Base-by-base conservation (phyloP, 768 basidiomycete genomes). In the Lepiota venenata region DNA sequence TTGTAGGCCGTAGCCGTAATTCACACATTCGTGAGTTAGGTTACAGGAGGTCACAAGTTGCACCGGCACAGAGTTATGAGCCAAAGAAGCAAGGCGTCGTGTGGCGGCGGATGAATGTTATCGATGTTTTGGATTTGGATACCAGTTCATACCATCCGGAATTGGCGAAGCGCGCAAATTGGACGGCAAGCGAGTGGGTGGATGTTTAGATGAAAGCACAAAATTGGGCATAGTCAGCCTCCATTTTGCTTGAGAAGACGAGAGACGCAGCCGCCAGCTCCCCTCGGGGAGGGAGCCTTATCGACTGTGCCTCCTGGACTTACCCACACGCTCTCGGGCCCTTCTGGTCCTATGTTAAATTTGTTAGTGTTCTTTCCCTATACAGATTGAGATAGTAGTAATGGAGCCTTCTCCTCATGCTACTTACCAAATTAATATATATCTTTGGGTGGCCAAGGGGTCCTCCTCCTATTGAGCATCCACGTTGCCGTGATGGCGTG, bases 371-470 rank as follows among this genome's bases (percentile, higher is more conserved):
- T 18, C 29, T 35, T 41, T 48, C 21, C 29, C 16, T 36, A 25
- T 56, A 45, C 16, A 18, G 37, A 47, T 50, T 40, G 47, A 21
- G 36, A 37, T 9, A 44, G n/a, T 9, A 44, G n/a, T 35, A 36
- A 46, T 51, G 37, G 38, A 44, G 20, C 48, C 29, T 35, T 25
- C 41, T 50, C 39, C 54, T 32, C 48, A 44, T 40, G 39, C 15
- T 38, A 74, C 89, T 56, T 62, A 93, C 94, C 67, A 99, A 69
- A 74, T 98, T 98, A 69, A 99, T 93, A 65, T 82, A 98, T 56
- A 98, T 85, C 76, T 93, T 95, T 4, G 97, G 97, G 67, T 99
- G 97, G 20, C 97, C 97, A 25, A 99, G 80, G 40, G 97, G 83
- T 10, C 96, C 97, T 66, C 85, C 87, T 71, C 96, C 96, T 98